Evolutionary conservation across 257 asterid genomes (phyloP), one percentile per base, ranked within the genome.

Genomic region (Schizonepeta tenuifolia): DNA sequence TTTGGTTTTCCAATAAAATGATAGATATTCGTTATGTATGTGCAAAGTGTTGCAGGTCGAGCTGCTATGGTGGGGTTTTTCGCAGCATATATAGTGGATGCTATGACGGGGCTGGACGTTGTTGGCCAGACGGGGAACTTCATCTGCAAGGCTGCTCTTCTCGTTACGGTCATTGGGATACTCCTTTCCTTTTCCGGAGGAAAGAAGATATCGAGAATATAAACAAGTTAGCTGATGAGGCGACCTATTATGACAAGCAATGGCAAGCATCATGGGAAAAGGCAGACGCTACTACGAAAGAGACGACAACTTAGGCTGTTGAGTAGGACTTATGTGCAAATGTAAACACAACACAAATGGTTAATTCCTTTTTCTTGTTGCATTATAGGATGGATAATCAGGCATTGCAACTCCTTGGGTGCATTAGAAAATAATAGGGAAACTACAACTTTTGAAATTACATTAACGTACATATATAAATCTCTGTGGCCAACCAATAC

Each of bases 41-140:
- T 17, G 56, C 11, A 0, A 49, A 3, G 7, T 17, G 7, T 63
- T 74, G 53, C 78, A 90, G 95, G 95, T 41, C 74, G 93, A 82
- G 95, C 90, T 18, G 95, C 91, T 22, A 88, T 88, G 95, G 78
- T 86, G 47, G 96, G 96, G 53, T 88, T 90, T 64, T 90, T 88
- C 71, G 81, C 75, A 86, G 83, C 90, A 5, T 88, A 85, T 71
- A 0, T 69, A 33, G 90, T 86, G 69, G 95, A 90, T 76, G 87
- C 67, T 72, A 51, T 90, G 74, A 85, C 95, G 6, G 89, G 87
- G 71, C 86, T 90, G 1, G 82, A 81, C 15, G 65, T 88, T 24
- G 90, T 90, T 9, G 96, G 91, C 47, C 91, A 85, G 54, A 81
- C 80, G 0, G 95, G 97, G n/a, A 90, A 85, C 57, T 79, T 86